phyloP scores from a whole-genome alignment of 2,329 filamentous ascomycete species.

The Clarireedia monteithiana region DNA sequence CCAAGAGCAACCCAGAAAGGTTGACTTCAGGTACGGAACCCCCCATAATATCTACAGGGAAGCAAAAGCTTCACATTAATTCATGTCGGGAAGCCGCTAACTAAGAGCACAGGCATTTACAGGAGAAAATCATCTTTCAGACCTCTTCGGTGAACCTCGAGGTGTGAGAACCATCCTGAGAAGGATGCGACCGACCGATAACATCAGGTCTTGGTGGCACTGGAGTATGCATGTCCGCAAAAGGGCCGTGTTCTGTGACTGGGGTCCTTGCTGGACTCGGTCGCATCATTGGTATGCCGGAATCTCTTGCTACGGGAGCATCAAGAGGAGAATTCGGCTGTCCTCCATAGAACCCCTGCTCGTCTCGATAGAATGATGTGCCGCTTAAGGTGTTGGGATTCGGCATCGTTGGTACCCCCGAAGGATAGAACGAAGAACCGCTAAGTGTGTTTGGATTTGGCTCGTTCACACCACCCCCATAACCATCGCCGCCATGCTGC shows the following conservation, averaged over 20 bases:
- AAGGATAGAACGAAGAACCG: slow-evolving; percentile 41
- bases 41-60: slow-evolving; percentile 18
- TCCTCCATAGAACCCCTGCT: slow-evolving; percentile 36
- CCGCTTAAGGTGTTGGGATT: slow-evolving; percentile 37
- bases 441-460: slow-evolving; percentile 35
- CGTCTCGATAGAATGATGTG: slow-evolving; percentile 46
- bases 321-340: slow-evolving; percentile 29
- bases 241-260: slow-evolving; percentile 47
- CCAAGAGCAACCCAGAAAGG: slow-evolving; percentile 11
- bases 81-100: slow-evolving; percentile 11
- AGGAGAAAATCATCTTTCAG: slow-evolving; percentile 21
- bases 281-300: slow-evolving; percentile 52
- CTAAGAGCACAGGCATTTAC: slow-evolving; percentile 13
- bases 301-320: slow-evolving; percentile 31
- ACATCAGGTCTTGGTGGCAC: slow-evolving; percentile 23
- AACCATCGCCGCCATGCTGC: slow-evolving; percentile 55
- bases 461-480: slow-evolving; percentile 37
- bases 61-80: slow-evolving; percentile 20
- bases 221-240: slow-evolving; percentile 12
- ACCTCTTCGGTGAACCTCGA: slow-evolving; percentile 41
- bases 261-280: slow-evolving; percentile 60
- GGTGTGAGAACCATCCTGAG: slow-evolving; percentile 37
- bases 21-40: not conserved
- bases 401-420: slow-evolving; percentile 1
- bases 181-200: slow-evolving; percentile 36